phyloP scores from a whole-genome alignment of 805 yeast genomes.

The Candida stauntonica region DNA sequence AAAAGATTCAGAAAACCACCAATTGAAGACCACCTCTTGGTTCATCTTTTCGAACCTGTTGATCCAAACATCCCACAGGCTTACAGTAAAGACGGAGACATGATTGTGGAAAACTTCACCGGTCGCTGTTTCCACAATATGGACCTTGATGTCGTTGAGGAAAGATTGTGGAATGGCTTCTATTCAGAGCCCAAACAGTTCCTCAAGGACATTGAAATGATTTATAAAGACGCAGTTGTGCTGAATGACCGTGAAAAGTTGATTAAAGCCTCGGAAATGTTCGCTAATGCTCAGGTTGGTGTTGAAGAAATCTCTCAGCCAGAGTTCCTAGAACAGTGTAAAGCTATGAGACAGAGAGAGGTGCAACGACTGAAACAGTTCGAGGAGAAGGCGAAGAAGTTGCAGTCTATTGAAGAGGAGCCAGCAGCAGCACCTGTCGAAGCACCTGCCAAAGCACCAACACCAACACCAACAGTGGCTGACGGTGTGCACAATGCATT shows the following conservation, averaged over 20 bases:
- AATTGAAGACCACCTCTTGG: conserved; percentile 68
- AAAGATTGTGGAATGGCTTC: conserved; percentile 93
- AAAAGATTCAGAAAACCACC: conserved; percentile 88
- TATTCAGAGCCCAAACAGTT: conserved; percentile 92
- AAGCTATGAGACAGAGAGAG: conserved; percentile 65
- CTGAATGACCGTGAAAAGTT: conserved; percentile 81
- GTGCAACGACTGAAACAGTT: conserved; percentile 35
- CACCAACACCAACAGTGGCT: no score
- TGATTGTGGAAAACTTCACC: conserved; percentile 76
- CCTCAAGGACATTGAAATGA: conserved; percentile 77
- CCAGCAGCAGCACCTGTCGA: neutral
- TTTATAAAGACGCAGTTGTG: conserved; percentile 69
- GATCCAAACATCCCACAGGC: conserved; percentile 28
- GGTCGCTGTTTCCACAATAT: conserved; percentile 76
- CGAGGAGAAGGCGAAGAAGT: conserved; percentile 3
- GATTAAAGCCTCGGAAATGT: conserved; percentile 85
- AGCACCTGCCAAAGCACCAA: neutral
- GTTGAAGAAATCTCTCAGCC: conserved; percentile 82
- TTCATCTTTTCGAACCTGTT: conserved; percentile 72
- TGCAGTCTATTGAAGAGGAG: neutral
- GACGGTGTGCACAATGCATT: no score
- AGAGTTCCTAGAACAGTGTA: conserved; percentile 72
- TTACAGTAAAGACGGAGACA: conserved; percentile 56
- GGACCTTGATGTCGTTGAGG: conserved; percentile 92
- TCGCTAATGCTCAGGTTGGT: conserved; percentile 93